A percentile compares a stretch with the other conserved stretches of the same genome.
These are phyloP conservation scores for Mortierella sp. DNA, from an alignment of 371 early-diverging fungal species.

Conservation along the genomic window DNA sequence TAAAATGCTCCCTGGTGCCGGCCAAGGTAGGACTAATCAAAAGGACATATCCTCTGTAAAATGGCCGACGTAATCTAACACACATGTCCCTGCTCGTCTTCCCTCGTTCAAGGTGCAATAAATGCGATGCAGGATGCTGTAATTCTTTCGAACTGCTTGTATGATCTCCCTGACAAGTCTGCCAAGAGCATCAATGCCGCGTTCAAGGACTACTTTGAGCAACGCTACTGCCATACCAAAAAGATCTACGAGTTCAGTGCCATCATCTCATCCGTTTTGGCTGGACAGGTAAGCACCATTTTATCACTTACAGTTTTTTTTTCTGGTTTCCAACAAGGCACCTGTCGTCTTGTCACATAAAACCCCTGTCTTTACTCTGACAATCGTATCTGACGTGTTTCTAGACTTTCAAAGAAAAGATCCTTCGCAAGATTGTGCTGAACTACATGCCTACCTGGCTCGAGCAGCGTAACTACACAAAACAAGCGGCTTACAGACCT, in stretches of 20 bases:
- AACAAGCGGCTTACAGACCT: slow-evolving; percentile 10
- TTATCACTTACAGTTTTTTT: background rate
- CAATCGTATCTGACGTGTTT: too few species aligned
- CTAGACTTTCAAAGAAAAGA: slow-evolving; percentile 10
- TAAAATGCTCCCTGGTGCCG: background rate
- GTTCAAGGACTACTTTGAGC: slow-evolving; percentile 14
- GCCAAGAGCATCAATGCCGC: slow-evolving; percentile 4
- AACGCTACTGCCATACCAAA: slow-evolving; percentile 2
- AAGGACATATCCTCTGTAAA: too few species aligned
- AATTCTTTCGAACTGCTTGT: slow-evolving; percentile 23
- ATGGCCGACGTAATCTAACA: too few species aligned
- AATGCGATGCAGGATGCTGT: slow-evolving; percentile 18
- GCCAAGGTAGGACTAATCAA: too few species aligned
- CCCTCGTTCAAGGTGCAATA: background rate
- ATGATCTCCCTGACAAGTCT: slow-evolving; percentile 9
- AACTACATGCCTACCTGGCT: slow-evolving; percentile 4
- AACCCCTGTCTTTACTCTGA: too few species aligned
- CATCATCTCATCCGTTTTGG: slow-evolving; percentile 9
- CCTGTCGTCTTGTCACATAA: too few species aligned
- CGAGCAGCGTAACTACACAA: slow-evolving; percentile 6
- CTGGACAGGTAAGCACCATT: slow-evolving; percentile 14
- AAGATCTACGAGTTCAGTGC: slow-evolving; percentile 7
- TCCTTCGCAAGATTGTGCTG: slow-evolving; percentile 6
- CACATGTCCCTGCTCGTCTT: background rate
- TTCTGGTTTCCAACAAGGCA: background rate